A percentile compares a stretch with the other conserved stretches of the same genome.
phyloP scores from a whole-genome alignment of 2,329 filamentous ascomycete genomes.

The Alternaria ventricosa region DNA sequence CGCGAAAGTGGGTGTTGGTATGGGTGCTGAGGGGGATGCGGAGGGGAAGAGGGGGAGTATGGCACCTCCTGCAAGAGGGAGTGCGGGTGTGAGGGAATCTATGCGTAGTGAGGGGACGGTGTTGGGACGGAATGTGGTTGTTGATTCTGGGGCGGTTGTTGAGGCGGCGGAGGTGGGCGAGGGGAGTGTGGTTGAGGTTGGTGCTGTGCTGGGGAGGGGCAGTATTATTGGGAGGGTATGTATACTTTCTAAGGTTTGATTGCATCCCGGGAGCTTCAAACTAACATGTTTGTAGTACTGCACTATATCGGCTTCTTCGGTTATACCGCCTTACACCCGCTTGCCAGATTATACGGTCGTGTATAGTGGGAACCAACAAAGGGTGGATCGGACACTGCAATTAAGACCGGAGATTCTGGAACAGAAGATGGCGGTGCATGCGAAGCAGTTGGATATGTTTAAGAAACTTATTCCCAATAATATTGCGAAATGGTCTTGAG shows the following conservation, averaged over 20 bases:
- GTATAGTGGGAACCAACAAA: constrained; percentile 47
- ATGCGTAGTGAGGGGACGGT: constrained; percentile 41
- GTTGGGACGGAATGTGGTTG: constrained; percentile 51
- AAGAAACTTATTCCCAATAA: constrained; percentile 46
- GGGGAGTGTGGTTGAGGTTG: constrained; percentile 43
- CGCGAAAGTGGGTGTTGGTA: constrained; percentile 49
- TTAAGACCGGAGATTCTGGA: constrained; percentile 37
- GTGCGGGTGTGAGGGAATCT: constrained; percentile 15
- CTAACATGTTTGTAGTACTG: constrained; percentile 45
- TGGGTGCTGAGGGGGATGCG: constrained; percentile 23
- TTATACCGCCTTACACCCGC: constrained; percentile 45
- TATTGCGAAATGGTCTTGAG: constrained; percentile 42
- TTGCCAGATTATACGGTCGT: constrained; percentile 56
- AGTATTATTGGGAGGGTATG: constrained; percentile 52
- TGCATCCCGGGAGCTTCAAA: neutral
- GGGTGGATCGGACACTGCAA: constrained; percentile 50
- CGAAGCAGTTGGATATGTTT: constrained; percentile 46
- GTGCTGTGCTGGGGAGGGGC: constrained; percentile 42
- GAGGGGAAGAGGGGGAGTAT: constrained; percentile 24
- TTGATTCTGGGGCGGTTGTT: constrained; percentile 53
- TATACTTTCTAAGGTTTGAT: neutral
- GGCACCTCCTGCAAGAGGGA: constrained; percentile 15
- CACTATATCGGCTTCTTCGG: constrained; percentile 50
- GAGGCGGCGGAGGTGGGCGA: constrained; percentile 48
- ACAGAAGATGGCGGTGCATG: constrained; percentile 38